phyloP scores from a whole-genome alignment of 2,329 filamentous ascomycete genomes.

The Scedosporium apiospermum region DNA sequence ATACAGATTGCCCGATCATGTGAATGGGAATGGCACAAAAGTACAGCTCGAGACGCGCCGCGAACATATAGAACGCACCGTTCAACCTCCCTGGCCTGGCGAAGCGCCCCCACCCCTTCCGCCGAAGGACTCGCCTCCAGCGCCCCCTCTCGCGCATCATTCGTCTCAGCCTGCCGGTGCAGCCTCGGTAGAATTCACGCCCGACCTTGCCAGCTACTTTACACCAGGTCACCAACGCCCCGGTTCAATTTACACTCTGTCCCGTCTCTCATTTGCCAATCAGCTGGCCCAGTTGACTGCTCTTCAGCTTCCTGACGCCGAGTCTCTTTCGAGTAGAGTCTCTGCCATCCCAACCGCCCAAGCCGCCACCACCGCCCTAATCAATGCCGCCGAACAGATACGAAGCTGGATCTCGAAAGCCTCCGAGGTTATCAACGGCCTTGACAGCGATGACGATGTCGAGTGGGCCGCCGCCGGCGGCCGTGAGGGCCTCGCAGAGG shows the following conservation, averaged over 20 bases:
- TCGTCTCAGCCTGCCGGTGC: neutral
- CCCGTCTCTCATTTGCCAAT: slow-evolving; percentile 82
- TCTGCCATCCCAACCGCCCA: slow-evolving; percentile 76
- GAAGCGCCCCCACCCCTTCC: slow-evolving; percentile 29
- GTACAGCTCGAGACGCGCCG: slow-evolving; percentile 46
- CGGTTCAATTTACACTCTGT: slow-evolving; percentile 89
- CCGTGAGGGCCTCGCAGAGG: slow-evolving; percentile 65
- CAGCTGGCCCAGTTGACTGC: slow-evolving; percentile 89
- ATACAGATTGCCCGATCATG: slow-evolving; percentile 63
- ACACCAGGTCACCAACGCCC: slow-evolving; percentile 58
- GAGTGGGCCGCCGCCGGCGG: slow-evolving; percentile 93
- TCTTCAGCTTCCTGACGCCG: slow-evolving; percentile 78
- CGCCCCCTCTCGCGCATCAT: slow-evolving; percentile 26
- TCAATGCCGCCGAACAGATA: slow-evolving; percentile 86
- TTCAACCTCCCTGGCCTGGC: slow-evolving; percentile 28
- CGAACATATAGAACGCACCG: slow-evolving; percentile 46
- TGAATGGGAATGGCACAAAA: slow-evolving; percentile 58
- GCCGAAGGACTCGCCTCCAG: slow-evolving; percentile 24
- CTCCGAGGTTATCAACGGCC: slow-evolving; percentile 73
- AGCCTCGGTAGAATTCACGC: slow-evolving; percentile 18
- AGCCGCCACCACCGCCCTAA: slow-evolving; percentile 72
- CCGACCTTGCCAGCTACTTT: slow-evolving; percentile 42
- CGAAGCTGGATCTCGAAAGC: slow-evolving; percentile 90
- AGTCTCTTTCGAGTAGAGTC: slow-evolving; percentile 73
- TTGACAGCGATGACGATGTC: slow-evolving; percentile 94